phyloP scores from a whole-genome alignment of 257 asterid species.

The Oldenlandia corymbosa region DNA sequence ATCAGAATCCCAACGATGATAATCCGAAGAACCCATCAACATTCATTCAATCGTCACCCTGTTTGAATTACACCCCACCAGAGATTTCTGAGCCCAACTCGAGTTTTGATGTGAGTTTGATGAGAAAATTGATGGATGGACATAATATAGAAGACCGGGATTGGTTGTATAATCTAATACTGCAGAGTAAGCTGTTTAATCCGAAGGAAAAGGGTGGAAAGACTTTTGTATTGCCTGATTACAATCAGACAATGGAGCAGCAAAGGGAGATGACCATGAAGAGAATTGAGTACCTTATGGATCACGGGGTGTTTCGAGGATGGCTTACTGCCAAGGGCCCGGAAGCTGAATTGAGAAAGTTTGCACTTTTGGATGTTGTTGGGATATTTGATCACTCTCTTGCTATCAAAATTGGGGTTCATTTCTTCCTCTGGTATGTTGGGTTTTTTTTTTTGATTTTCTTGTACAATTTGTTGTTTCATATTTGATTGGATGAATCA shows the following conservation, averaged over 20 bases:
- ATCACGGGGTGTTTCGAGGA: constrained; percentile 70
- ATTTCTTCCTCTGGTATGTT: constrained; percentile 75
- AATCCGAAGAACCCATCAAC: constrained; percentile 15
- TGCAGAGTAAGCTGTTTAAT: constrained; percentile 71
- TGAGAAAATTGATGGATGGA: constrained; percentile 82
- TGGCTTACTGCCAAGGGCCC: constrained; percentile 78
- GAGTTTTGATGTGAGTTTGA: constrained; percentile 48
- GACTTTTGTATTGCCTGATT: constrained; percentile 69
- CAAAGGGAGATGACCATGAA: constrained; percentile 97
- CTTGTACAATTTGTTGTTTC: not conserved
- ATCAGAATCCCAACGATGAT: constrained; percentile 16
- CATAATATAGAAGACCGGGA: constrained; percentile 74
- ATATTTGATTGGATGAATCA: not conserved
- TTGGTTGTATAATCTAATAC: constrained; percentile 71
- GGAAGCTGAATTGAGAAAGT: constrained; percentile 77
- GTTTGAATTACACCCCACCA: constrained; percentile 75
- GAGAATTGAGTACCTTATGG: constrained; percentile 66
- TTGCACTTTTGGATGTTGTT: constrained; percentile 73
- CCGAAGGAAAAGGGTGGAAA: constrained; percentile 70
- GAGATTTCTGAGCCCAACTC: constrained; percentile 47
- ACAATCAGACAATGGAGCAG: constrained; percentile 90
- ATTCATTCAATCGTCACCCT: constrained; percentile 42
- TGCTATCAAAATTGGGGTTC: constrained; percentile 78
- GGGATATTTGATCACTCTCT: constrained; percentile 83
- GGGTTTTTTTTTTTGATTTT: not conserved